Evolutionary conservation across 306 rosid genomes (phyloP), one percentile per base, ranked within the genome.

Genomic region (Vachellia collinsii): DNA sequence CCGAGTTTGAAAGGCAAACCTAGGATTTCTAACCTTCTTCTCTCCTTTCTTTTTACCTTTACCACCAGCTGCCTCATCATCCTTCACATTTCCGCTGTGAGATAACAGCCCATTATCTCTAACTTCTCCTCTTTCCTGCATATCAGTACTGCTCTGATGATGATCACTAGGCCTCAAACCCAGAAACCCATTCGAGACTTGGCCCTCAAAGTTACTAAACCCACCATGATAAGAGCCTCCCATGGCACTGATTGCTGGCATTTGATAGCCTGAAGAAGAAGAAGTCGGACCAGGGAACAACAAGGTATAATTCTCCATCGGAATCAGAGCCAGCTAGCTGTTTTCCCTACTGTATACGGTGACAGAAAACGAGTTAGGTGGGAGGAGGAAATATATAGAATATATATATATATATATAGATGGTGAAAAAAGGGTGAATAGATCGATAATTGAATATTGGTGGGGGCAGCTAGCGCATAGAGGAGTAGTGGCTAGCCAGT

Each of bases 1-100:
- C 62, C 89, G 81, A 0, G 97, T 92, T 86, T 92, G 98, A 41
- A 94, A 92, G 46, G 97, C 97, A 81, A 73, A 85, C 72, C 85
- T 90, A 38, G 92, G 97, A 81, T 84, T 89, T 72, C 79, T 86
- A 22, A 78, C 83, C 53, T 88, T 88, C 65, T 74, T 70, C 90
- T 75, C 89, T 1, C 85, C 87, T 72, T 83, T 87, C 87, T 83
- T 87, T 46, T 78, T 83, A 0, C 56, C 56, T 7, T 14, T 19
- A 5, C 73, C 73, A 1, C 29, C 63, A 5, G 36, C 1, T 29
- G 34, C 34, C 34, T 3, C 72, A 47, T 62, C 41, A 12, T 62
- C 68, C 68, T 29, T 67, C 29, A 3, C 34, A 67, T 39, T 62
- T 13, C 68, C 68, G 13, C 41, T 62, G n/a, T 29, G 41, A 62